These are phyloP conservation scores for Pseudohyphozyma bogoriensis DNA, from an alignment of 768 basidiomycete genomes.

Conservation along the genomic window DNA sequence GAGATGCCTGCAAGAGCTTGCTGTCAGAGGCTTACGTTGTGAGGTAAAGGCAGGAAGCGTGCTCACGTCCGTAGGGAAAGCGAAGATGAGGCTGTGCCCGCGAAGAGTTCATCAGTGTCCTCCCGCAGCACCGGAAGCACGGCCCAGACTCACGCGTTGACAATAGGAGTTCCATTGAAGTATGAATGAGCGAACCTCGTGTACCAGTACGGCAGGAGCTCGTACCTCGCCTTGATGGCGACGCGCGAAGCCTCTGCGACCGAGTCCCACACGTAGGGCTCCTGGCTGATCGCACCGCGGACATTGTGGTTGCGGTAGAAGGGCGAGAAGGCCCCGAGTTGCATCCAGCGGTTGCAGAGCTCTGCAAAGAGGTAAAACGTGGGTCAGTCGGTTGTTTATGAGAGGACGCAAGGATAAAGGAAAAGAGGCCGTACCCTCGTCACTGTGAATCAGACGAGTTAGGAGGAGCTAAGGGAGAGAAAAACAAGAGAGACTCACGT, in stretches of 20 bases:
- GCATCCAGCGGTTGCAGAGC: constrained; percentile 76
- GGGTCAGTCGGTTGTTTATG: constrained; percentile 42
- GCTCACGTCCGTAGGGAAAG: constrained; percentile 65
- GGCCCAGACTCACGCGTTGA: constrained; percentile 45
- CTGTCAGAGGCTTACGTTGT: too few species aligned
- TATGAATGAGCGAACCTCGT: constrained; percentile 64
- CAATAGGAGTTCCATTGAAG: constrained; percentile 54
- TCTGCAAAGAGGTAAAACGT: constrained; percentile 53
- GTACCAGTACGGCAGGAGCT: constrained; percentile 71
- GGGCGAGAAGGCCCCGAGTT: constrained; percentile 63
- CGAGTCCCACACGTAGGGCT: constrained; percentile 71
- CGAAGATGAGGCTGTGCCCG: constrained; percentile 49
- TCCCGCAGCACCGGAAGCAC: too few species aligned
- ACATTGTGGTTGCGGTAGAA: constrained; percentile 74
- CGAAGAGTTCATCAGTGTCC: background rate
- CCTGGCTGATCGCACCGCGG: constrained; percentile 58
- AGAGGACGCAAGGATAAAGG: too few species aligned
- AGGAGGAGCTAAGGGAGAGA: too few species aligned
- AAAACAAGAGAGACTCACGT: too few species aligned
- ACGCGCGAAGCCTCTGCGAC: constrained; percentile 63
- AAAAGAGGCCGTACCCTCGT: background rate
- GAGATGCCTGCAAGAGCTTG: too few species aligned
- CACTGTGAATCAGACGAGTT: too few species aligned
- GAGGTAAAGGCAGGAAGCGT: too few species aligned
- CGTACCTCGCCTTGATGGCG: constrained; percentile 61